A percentile compares a stretch with the other conserved stretches of the same genome.
Evolutionary conservation across 78 protist genomes (phyloP).

Genomic region (Emiliania huxleyi): DNA sequence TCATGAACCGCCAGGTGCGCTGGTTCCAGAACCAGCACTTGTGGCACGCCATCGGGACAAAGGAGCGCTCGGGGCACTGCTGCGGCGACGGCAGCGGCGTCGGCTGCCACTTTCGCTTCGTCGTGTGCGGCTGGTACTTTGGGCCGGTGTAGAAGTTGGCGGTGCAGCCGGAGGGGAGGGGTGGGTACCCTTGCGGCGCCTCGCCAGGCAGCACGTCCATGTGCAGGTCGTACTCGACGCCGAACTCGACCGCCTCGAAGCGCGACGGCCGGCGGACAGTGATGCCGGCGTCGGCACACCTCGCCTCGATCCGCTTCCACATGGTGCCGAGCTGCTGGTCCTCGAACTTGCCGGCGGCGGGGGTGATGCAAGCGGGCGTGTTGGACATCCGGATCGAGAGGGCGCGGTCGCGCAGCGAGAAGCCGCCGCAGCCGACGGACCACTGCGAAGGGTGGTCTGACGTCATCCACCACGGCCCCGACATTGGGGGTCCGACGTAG

Average conservation of each 20-base stretch:
- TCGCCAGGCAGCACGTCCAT: slow-evolving; percentile 4
- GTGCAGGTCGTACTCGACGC: background rate
- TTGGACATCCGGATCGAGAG: background rate
- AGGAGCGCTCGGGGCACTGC: background rate
- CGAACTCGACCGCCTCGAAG: background rate
- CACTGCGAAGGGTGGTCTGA: background rate
- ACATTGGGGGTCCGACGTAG: background rate
- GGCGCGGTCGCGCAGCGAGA: background rate
- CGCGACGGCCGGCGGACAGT: background rate
- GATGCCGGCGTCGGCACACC: background rate
- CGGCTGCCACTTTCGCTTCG: background rate
- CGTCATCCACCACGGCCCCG: background rate
- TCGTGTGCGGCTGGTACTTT: background rate
- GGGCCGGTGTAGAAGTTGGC: background rate
- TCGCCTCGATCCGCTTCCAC: background rate
- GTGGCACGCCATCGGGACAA: background rate
- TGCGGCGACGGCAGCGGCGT: background rate
- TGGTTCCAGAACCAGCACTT: background rate
- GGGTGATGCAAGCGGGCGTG: background rate
- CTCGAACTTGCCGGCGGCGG: background rate
- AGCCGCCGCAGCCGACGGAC: background rate
- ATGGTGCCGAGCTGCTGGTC: background rate
- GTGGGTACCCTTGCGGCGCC: background rate
- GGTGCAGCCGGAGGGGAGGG: background rate
- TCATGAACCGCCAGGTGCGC: background rate